Evolutionary conservation across 306 rosid species (phyloP), one percentile per base, ranked within the genome.

Genomic region (Glycine latifolia): DNA sequence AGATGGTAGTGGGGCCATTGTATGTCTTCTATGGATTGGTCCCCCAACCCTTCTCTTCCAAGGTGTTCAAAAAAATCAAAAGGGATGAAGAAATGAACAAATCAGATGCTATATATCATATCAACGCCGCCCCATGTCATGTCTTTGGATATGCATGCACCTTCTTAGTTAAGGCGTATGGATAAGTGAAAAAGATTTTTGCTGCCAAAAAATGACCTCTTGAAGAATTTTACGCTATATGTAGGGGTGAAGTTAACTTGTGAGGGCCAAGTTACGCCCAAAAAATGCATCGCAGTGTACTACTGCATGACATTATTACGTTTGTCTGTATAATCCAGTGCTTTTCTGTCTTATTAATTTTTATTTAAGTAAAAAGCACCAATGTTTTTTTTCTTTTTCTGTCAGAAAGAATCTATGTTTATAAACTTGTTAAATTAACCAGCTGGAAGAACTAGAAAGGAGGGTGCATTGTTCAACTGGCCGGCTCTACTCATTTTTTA

Each of bases 71-170:
- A 26, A 60, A 26, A 10, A 2, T 12, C 9, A 5, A 35, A 63
- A 63, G 10, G 69, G 20, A 63, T 6, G n/a, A 65, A 65, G 1
- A 37, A 65, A 65, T 35, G 9, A 37, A 37, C 71, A 65, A 13
- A 65, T 65, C 20, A 65, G 71, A 65, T 65, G 26, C 71, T 14
- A 65, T 14, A 65, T 7, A 37, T 65, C 71, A 65, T 63, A 37
- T 39, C 47, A 35, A 13, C 16, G 48, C 70, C 17, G 48, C 48
- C 70, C 48, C 70, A 65, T 65, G 48, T 65, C 70, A 65, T 37
- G 71, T 65, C 11, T 65, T 65, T 65, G 49, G 49, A 37, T 7
- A 65, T 14, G 16, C 47, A 37, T 65, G 49, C 68, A 62, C 26
- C 71, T 37, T 65, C 48, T 7, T 63, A 6, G 69, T 33, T 33